Evolutionary conservation across 257 asterid genomes (phyloP).

Genomic region (Thymus mandschuricus): DNA sequence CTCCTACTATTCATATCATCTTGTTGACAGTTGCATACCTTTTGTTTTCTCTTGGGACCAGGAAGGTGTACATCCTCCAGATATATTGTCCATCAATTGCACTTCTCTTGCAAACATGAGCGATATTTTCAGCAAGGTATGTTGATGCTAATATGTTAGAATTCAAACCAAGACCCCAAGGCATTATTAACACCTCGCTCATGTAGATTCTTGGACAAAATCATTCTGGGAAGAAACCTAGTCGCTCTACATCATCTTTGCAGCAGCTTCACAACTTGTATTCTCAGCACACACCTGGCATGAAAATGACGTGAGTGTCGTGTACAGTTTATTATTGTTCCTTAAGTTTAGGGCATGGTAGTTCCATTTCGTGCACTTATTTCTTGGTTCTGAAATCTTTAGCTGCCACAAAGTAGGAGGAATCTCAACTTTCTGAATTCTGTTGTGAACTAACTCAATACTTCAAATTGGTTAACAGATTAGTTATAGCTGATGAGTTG

Average conservation of each 20-base stretch:
- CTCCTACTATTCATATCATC: constrained; percentile 4
- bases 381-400: constrained; percentile 7
- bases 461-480: constrained; percentile 48
- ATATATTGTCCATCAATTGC: constrained; percentile 72
- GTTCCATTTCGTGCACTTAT: constrained; percentile 14
- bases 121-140: constrained; percentile 89
- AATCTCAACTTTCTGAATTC: not conserved
- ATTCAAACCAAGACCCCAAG: constrained; percentile 23
- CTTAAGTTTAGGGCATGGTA: not conserved
- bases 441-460: not conserved
- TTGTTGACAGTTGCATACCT: not conserved
- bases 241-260: constrained; percentile 48
- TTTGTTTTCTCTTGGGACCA: constrained; percentile 35
- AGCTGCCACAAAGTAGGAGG: constrained; percentile 14
- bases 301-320: constrained; percentile 72
- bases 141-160: constrained; percentile 13
- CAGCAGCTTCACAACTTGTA: constrained; percentile 66
- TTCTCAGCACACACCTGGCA: constrained; percentile 58
- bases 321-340: not conserved
- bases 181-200: constrained; percentile 27
- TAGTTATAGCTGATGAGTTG: constrained; percentile 89
- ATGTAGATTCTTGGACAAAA: constrained; percentile 64
- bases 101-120: constrained; percentile 73
- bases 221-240: constrained; percentile 42
- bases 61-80: constrained; percentile 72